Base-by-base conservation (phyloP, 768 basidiomycete genomes). In the Agrocybe praecox region DNA sequence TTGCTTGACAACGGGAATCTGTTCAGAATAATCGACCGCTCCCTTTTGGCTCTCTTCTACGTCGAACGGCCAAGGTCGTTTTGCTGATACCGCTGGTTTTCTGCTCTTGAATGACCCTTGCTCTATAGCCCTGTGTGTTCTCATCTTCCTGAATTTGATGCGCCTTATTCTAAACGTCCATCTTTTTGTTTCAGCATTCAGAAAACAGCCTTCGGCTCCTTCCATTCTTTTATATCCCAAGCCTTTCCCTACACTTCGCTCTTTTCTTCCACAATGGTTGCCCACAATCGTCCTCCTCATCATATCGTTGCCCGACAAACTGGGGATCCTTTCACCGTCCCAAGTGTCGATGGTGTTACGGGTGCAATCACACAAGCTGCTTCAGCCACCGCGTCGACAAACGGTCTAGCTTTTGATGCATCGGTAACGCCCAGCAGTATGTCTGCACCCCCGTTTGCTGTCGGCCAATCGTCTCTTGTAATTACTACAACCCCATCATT, bases 191-290 rank as follows among this genome's bases (percentile, higher is more conserved):
- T 58, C 54, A 51, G 51, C 55, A 53, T 55, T 52, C 45, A 47
- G 56, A 24, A n/a, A 45, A 59, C 60, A 59, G 60, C 66, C 56
- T 63, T 61, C 54, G 61, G 54, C 58, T 23, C 52, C 57, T 59
- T 65, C 57, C 65, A 59, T 52, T 68, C 65, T 66, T 67, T 69
- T 60, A 52, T 52, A 50, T 40, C 49, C 59, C 24, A n/a, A 44
- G 47, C 48, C 58, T 55, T 34, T 60, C 59, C 56, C 18, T 55
- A 52, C 52, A 34, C 50, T 36, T 43, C 48, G 52, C 46, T 49
- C 46, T 43, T 49, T 26, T 47, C 33, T 17, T 43, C 56, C 49
- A 47, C 57, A 36, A 71, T 71, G 72, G 61, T 65, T 43, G 60
- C 56, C 50, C 57, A 57, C 57, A 49, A 36, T 47, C 65, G 59